These are phyloP conservation scores for Pezicula neosporulosa DNA, from an alignment of 2,329 filamentous ascomycete genomes.

Conservation along the genomic window DNA sequence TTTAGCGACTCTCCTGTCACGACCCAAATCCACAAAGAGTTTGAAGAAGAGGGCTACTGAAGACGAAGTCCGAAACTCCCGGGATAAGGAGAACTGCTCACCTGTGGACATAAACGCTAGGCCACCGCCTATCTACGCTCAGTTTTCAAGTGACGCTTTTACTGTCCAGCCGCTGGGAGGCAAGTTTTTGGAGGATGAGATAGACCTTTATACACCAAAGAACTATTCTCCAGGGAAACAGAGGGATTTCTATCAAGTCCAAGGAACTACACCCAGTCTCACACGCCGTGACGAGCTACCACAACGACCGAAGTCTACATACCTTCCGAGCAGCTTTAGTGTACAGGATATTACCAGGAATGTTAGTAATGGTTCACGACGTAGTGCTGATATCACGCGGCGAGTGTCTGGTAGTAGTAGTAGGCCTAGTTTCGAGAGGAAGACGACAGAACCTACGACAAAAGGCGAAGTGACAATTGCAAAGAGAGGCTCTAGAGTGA, in stretches of 20 bases:
- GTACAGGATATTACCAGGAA: constrained; percentile 27
- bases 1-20: constrained; percentile 71
- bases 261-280: constrained; percentile 21
- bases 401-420: constrained; percentile 19
- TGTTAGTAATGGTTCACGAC: constrained; percentile 22
- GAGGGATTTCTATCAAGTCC: constrained; percentile 24
- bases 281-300: constrained; percentile 15
- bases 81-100: constrained; percentile 76
- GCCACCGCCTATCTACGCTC: constrained; percentile 75
- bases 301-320: constrained; percentile 25
- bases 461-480: constrained; percentile 24
- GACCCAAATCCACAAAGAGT: constrained; percentile 70
- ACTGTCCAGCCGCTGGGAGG: constrained; percentile 33
- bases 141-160: constrained; percentile 53
- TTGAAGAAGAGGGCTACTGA: constrained; percentile 50
- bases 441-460: constrained; percentile 20
- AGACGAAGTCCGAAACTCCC: constrained; percentile 46
- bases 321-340: constrained; percentile 29
- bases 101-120: constrained; percentile 34
- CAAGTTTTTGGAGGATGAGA: constrained; percentile 31
- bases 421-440: constrained; percentile 21
- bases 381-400: constrained; percentile 22
- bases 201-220: constrained; percentile 28
- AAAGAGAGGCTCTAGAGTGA: constrained; percentile 52
- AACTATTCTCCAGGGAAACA: constrained; percentile 26